These are phyloP conservation scores for Platanus orientalis DNA, from an alignment of 164 flowering plant genomes.

Conservation along the genomic window DNA sequence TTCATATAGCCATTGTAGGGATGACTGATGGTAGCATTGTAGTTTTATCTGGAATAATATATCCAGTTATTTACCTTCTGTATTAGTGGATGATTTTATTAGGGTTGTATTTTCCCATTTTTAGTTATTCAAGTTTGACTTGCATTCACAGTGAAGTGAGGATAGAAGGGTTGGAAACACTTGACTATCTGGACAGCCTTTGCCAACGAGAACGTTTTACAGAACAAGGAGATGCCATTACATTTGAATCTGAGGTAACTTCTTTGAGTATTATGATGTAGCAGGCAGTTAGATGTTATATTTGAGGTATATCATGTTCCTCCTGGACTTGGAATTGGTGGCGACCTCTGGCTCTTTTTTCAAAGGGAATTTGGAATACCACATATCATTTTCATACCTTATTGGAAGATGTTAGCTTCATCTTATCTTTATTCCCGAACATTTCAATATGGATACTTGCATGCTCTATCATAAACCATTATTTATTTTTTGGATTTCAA, in stretches of 20 bases:
- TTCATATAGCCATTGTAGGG: not conserved
- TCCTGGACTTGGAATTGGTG: not conserved
- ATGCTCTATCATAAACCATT: not conserved
- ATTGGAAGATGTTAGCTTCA: too few relatives aligned
- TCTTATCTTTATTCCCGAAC: not conserved
- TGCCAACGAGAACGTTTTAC: constrained; percentile 75
- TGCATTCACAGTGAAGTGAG: constrained; percentile 75
- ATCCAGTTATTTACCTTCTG: not conserved
- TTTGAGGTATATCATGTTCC: too few relatives aligned
- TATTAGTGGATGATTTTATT: not conserved
- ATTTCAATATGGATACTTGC: not conserved
- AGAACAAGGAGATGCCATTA: constrained; percentile 94
- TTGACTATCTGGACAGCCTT: constrained; percentile 91
- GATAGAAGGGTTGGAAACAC: constrained; percentile 96
- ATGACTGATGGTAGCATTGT: not conserved
- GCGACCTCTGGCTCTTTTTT: not conserved
- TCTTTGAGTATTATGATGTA: too few relatives aligned
- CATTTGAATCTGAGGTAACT: constrained; percentile 90
- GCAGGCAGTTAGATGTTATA: too few relatives aligned
- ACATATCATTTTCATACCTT: too few relatives aligned
- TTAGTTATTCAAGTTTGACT: not conserved
- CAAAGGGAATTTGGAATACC: not conserved
- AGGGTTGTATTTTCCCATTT: not conserved
- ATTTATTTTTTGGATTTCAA: not conserved
- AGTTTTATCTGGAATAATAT: not conserved